Conservation (phyloP, 2,329 filamentous ascomycete genomes). For the Dothistroma pini region DNA sequence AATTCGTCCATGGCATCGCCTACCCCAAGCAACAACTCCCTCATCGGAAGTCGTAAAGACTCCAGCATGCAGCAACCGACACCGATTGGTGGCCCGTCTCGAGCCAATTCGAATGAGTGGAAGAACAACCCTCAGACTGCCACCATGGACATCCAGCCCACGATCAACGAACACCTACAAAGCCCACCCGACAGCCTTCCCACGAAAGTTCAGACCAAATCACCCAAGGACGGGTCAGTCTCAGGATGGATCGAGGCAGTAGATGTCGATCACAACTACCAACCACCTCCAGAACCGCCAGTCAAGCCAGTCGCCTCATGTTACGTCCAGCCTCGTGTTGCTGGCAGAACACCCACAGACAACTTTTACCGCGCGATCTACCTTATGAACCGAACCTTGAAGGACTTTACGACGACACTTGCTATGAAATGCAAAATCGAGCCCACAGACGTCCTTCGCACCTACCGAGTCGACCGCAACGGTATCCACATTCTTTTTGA, state of each 20-base stretch:
- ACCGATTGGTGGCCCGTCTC: constrained; percentile 42
- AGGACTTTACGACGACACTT: constrained; percentile 69
- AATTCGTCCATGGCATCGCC: constrained; percentile 53
- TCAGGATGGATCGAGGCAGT: constrained; percentile 87
- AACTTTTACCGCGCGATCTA: constrained; percentile 83
- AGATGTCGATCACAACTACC: constrained; percentile 82
- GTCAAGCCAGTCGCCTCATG: constrained; percentile 83
- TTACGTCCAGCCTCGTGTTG: constrained; percentile 63
- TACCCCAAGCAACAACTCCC: constrained; percentile 46
- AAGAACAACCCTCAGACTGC: constrained; percentile 52
- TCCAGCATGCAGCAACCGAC: constrained; percentile 45
- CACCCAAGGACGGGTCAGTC: constrained; percentile 61
- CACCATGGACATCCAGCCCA: constrained; percentile 47
- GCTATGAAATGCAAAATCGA: constrained; percentile 80
- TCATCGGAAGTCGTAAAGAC: constrained; percentile 38
- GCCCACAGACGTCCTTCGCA: constrained; percentile 64
- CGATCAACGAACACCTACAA: constrained; percentile 42
- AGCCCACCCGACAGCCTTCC: constrained; percentile 47
- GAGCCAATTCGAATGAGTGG: constrained; percentile 47
- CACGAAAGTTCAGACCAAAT: constrained; percentile 55
- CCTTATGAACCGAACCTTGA: constrained; percentile 68
- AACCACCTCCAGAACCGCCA: constrained; percentile 68
- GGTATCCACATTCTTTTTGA: constrained; percentile 84
- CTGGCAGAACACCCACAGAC: constrained; percentile 48
- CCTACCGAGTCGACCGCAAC: constrained; percentile 67